Percentiles rank a stretch among this genome's conserved stretches.
Evolutionary conservation across 176 grass and related monocot species (phyloP).

Genomic region (Juncus effusus): DNA sequence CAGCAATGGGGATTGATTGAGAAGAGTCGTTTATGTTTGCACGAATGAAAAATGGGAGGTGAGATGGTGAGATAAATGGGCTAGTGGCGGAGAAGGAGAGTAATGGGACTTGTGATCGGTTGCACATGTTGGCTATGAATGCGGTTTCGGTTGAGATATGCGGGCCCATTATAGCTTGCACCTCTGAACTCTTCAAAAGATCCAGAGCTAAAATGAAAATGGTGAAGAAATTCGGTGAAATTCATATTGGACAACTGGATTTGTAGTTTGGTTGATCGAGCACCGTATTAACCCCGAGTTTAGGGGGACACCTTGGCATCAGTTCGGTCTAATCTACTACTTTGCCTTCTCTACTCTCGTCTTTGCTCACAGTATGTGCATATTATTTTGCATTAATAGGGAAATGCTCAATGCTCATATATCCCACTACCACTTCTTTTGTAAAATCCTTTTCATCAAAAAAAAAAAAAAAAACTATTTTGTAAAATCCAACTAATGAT

Average conservation of each 20-base stretch:
- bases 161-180: too few species aligned
- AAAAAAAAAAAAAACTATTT: not conserved
- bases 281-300: slow-evolving; percentile 39
- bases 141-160: too few species aligned
- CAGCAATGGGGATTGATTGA: slow-evolving; percentile 22
- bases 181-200: too few species aligned
- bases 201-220: not conserved
- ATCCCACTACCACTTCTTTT: not conserved
- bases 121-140: too few species aligned
- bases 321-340: slow-evolving; percentile 48
- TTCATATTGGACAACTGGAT: slow-evolving; percentile 3
- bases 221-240: too few species aligned
- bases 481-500: too few species aligned
- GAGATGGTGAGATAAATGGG: not conserved
- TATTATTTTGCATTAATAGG: slow-evolving; percentile 1
- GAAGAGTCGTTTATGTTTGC: slow-evolving; percentile 32
- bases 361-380: slow-evolving; percentile 46
- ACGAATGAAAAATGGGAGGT: slow-evolving; percentile 32
- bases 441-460: not conserved
- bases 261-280: slow-evolving; percentile 61
- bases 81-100: slow-evolving; percentile 44
- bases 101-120: slow-evolving; percentile 33
- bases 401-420: not conserved
- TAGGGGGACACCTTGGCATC: slow-evolving; percentile 29
- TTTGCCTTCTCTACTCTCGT: slow-evolving; percentile 58